A percentile compares a stretch with the other conserved stretches of the same genome.
Conservation (phyloP, 129 eudicot species). For the Flaveria linearis region DNA sequence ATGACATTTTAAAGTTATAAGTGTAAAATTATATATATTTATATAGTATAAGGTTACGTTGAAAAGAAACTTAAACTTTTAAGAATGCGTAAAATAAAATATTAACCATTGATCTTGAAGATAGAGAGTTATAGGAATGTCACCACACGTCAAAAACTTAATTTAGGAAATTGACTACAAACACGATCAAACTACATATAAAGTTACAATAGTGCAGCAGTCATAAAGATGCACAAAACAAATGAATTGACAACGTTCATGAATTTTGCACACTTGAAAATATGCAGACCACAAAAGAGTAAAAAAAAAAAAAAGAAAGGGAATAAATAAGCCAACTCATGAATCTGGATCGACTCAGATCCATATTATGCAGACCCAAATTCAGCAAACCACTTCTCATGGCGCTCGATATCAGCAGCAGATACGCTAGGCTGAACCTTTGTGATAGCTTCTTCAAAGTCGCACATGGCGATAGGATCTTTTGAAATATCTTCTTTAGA, state of each 20-base stretch:
- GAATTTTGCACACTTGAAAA: neutral
- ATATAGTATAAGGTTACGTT: too few relatives aligned
- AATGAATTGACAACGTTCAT: neutral
- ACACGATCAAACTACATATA: neutral
- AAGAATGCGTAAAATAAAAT: too few relatives aligned
- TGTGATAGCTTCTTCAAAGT: slow-evolving; percentile 74
- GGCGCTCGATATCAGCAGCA: slow-evolving; percentile 72
- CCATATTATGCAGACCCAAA: slow-evolving; percentile 68
- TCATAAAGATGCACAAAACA: slow-evolving; percentile 14
- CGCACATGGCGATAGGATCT: slow-evolving; percentile 90
- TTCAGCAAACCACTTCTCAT: slow-evolving; percentile 85
- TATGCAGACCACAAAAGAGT: neutral
- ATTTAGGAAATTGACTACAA: neutral
- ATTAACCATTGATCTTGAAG: too few relatives aligned
- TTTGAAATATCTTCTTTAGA: slow-evolving; percentile 87
- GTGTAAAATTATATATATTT: too few relatives aligned
- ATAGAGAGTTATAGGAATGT: too few relatives aligned
- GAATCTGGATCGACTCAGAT: neutral
- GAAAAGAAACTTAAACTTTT: too few relatives aligned
- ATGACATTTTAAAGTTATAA: too few relatives aligned
- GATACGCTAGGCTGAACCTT: slow-evolving; percentile 86
- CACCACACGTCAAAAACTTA: too few relatives aligned
- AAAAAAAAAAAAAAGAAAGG: neutral
- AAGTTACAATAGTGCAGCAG: slow-evolving; percentile 6
- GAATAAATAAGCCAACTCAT: neutral